These are phyloP conservation scores for Sclerotinia borealis DNA, from an alignment of 2,329 filamentous ascomycete species.

Conservation along the genomic window DNA sequence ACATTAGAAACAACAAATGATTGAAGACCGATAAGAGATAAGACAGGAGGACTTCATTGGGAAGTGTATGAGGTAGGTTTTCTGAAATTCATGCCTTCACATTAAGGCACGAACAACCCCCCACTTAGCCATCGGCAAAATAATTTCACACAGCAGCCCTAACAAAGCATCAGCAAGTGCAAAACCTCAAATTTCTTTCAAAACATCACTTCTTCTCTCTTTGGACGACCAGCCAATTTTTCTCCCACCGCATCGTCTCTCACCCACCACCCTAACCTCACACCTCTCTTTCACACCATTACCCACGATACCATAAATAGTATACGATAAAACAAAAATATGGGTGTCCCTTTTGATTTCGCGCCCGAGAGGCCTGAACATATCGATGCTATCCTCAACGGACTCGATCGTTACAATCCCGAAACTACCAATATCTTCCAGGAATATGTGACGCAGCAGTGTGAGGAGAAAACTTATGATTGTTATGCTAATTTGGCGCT, in stretches of 20 bases:
- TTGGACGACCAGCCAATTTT: slow-evolving; percentile 10
- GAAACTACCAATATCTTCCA: slow-evolving; percentile 92
- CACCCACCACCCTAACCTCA: background rate
- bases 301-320: background rate
- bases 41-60: background rate
- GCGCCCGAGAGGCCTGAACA: slow-evolving; percentile 86
- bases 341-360: slow-evolving; percentile 62
- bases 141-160: slow-evolving; percentile 11
- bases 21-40: background rate
- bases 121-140: slow-evolving; percentile 14
- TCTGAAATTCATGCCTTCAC: background rate
- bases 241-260: slow-evolving; percentile 5
- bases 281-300: background rate
- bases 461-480: slow-evolving; percentile 90
- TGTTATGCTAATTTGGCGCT: slow-evolving; percentile 95
- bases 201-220: slow-evolving; percentile 3
- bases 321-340: slow-evolving; percentile 20
- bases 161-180: slow-evolving; percentile 3
- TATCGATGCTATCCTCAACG: slow-evolving; percentile 90
- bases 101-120: background rate
- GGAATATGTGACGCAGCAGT: slow-evolving; percentile 90
- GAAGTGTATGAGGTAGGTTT: too few species aligned
- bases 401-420: slow-evolving; percentile 96
- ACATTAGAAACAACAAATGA: background rate
- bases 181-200: slow-evolving; percentile 11